phyloP scores from a whole-genome alignment of 495 filamentous ascomycete species.

The Penicillium lagena region DNA sequence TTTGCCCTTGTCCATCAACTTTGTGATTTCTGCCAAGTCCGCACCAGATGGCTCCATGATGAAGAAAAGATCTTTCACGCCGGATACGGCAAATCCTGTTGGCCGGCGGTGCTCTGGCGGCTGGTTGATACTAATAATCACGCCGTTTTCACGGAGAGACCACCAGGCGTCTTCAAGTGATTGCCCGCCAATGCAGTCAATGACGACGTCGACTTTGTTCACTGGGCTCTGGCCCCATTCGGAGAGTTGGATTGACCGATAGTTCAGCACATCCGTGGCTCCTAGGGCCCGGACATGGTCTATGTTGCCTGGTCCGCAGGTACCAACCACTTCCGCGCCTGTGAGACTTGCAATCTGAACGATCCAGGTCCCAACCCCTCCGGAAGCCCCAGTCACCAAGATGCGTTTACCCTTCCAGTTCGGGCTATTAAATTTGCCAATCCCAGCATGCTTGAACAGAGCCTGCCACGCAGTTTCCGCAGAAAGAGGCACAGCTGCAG shows the following conservation, averaged over 20 bases:
- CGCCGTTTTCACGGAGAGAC: constrained; percentile 32
- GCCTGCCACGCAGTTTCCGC: constrained; percentile 47
- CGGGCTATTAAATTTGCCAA: constrained; percentile 3
- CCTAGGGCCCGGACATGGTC: constrained; percentile 38
- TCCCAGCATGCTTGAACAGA: constrained; percentile 38
- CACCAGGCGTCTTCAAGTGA: constrained; percentile 42
- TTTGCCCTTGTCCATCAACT: constrained; percentile 34
- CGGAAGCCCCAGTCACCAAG: constrained; percentile 43
- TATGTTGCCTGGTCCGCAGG: constrained; percentile 32
- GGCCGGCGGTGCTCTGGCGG: constrained; percentile 40
- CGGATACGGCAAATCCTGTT: constrained; percentile 7
- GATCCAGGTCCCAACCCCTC: constrained; percentile 51
- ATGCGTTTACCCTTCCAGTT: constrained; percentile 29
- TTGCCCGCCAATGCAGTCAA: constrained; percentile 45
- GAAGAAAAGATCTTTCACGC: constrained; percentile 36
- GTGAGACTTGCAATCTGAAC: constrained; percentile 46
- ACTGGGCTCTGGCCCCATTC: constrained; percentile 21
- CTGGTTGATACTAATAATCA: constrained; percentile 44
- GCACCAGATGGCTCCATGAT: constrained; percentile 35
- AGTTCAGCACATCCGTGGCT: constrained; percentile 40
- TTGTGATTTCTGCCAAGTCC: constrained; percentile 36
- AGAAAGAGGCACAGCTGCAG: constrained; percentile 40
- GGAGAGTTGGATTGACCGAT: constrained; percentile 24
- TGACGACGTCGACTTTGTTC: constrained; percentile 40
- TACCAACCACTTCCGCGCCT: constrained; percentile 35